phyloP scores from a whole-genome alignment of 176 grass and related monocot species.

The Bolboschoenus planiculmis region DNA sequence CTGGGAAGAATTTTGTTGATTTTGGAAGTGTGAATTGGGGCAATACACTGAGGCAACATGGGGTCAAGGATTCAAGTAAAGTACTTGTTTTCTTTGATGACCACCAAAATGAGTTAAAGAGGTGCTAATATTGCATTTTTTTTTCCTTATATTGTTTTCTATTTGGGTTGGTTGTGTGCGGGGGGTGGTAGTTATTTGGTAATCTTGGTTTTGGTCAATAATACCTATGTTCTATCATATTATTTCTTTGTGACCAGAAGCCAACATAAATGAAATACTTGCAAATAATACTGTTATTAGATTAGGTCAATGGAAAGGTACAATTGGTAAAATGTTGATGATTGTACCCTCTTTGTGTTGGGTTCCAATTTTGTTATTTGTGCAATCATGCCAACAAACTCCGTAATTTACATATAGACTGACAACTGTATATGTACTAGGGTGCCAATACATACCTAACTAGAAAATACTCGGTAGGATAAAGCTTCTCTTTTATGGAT shows the following conservation, averaged over 20 bases:
- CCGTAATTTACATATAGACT: not conserved
- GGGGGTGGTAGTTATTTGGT: not conserved
- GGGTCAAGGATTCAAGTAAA: conserved; percentile 56
- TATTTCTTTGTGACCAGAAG: not conserved
- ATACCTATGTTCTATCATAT: not conserved
- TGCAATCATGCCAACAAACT: not conserved
- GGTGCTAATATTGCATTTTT: conserved; percentile 26
- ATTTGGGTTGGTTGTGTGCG: not conserved
- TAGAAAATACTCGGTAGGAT: not conserved
- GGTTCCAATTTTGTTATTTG: not conserved
- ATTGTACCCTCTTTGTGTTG: not conserved
- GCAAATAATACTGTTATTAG: not conserved
- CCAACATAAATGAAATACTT: not conserved
- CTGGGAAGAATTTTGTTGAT: conserved; percentile 76
- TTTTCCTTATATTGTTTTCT: not conserved
- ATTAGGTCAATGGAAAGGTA: not conserved
- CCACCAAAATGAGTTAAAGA: conserved; percentile 90
- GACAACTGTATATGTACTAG: not conserved
- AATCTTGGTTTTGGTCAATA: not conserved
- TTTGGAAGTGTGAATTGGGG: conserved; percentile 73
- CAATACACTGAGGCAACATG: conserved; percentile 58
- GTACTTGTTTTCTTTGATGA: conserved; percentile 96
- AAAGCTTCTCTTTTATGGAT: not conserved
- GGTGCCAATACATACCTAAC: not conserved
- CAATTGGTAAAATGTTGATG: not conserved